Evolutionary conservation across 2,329 filamentous ascomycete species (phyloP).

Genomic region (Paecilomyces formosus): DNA sequence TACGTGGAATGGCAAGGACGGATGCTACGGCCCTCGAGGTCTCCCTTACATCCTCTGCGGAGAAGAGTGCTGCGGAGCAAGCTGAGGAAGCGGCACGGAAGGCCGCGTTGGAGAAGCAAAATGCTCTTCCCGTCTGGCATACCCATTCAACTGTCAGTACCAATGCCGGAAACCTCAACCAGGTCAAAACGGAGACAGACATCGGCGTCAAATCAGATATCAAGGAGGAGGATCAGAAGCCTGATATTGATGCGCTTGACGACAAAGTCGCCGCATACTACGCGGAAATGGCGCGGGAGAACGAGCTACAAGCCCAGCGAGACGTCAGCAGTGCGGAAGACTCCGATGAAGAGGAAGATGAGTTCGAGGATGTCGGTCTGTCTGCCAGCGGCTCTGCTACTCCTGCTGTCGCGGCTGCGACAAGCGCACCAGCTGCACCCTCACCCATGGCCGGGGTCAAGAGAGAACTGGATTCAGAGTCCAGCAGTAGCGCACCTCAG

Average conservation of each 20-base stretch:
- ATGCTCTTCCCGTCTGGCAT: conserved; percentile 47
- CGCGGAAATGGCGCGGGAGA: conserved; percentile 37
- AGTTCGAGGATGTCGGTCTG: conserved; percentile 39
- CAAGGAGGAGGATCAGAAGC: conserved; percentile 37
- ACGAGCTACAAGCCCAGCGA: conserved; percentile 32
- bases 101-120: conserved; percentile 43
- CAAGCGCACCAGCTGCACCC: conserved; percentile 4
- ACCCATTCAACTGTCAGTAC: conserved; percentile 42
- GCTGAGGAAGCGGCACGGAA: conserved; percentile 41
- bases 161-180: conserved; percentile 13
- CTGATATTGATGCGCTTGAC: conserved; percentile 34
- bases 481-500: conserved; percentile 29
- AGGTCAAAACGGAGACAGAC: conserved; percentile 24
- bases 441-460: conserved; percentile 22
- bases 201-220: conserved; percentile 30
- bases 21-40: conserved; percentile 40
- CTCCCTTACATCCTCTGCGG: conserved; percentile 40
- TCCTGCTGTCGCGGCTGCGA: conserved; percentile 17
- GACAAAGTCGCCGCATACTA: conserved; percentile 42
- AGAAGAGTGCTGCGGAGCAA: conserved; percentile 43
- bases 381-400: conserved; percentile 21
- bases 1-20: conserved; percentile 36
- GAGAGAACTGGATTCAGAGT: conserved; percentile 31
- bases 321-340: conserved; percentile 35
- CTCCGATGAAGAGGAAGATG: conserved; percentile 30